Conservation (phyloP, 2,329 filamentous ascomycete species). For the Verticillium nonalfalfae region DNA sequence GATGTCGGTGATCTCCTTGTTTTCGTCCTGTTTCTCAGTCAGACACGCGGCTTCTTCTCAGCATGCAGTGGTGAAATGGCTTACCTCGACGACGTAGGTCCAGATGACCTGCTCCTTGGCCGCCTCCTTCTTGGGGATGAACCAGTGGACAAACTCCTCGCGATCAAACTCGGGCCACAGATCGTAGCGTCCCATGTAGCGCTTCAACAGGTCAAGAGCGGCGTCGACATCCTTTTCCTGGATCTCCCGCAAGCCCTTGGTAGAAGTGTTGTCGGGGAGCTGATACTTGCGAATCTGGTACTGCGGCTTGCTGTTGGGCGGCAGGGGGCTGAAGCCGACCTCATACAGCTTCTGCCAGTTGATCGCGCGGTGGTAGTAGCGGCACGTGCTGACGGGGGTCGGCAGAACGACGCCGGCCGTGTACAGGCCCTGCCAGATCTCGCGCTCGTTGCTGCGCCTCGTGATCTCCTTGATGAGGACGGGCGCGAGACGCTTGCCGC, state of each 20-base stretch:
- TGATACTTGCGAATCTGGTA: conserved; percentile 84
- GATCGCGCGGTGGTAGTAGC: conserved; percentile 90
- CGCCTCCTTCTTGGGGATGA: conserved; percentile 62
- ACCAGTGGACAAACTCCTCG: conserved; percentile 83
- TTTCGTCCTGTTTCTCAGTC: conserved; percentile 29
- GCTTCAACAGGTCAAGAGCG: conserved; percentile 67
- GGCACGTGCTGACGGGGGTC: conserved; percentile 84
- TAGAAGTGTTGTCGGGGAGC: conserved; percentile 67
- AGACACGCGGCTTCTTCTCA: not conserved
- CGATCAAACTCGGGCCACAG: conserved; percentile 75
- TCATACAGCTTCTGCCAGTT: conserved; percentile 97
- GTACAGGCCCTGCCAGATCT: conserved; percentile 92
- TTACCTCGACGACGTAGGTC: conserved; percentile 83
- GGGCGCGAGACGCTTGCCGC: conserved; percentile 84
- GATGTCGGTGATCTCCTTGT: conserved; percentile 86
- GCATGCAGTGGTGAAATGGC: conserved; percentile 5
- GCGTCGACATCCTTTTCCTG: conserved; percentile 69
- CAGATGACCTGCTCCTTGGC: conserved; percentile 78
- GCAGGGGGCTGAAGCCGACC: conserved; percentile 87
- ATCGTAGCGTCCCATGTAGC: conserved; percentile 75
- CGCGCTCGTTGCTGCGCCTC: conserved; percentile 77
- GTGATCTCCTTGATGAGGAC: conserved; percentile 98
- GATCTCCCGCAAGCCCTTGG: conserved; percentile 74
- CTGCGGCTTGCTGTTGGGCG: conserved; percentile 73
- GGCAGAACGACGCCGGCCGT: conserved; percentile 89